Conservation (phyloP, 2,329 filamentous ascomycete species). For the Diaporthe helianthi region DNA sequence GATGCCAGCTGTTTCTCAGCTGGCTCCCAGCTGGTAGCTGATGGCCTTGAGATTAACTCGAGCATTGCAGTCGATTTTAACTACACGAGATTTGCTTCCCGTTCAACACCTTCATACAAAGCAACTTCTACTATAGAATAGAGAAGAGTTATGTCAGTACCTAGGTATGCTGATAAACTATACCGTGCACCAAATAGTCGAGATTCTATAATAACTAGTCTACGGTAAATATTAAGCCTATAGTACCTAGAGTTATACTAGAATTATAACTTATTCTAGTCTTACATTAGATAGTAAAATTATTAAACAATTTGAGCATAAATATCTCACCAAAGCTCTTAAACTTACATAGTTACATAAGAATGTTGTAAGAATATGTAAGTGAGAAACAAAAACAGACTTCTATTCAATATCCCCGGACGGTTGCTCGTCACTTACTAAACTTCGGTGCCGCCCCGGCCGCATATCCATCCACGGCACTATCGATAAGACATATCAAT, state of each 20-base stretch:
- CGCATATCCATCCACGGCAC: neutral
- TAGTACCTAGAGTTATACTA: too few species aligned
- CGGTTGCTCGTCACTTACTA: neutral
- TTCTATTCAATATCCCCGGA: neutral
- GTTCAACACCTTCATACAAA: neutral
- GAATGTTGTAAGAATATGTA: too few species aligned
- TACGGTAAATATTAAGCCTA: neutral
- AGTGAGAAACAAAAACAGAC: neutral
- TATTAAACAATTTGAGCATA: too few species aligned
- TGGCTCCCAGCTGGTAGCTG: neutral
- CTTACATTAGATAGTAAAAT: too few species aligned
- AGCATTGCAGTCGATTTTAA: neutral
- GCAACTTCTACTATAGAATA: neutral
- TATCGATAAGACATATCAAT: slow-evolving; percentile 33
- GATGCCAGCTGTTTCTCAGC: too few species aligned
- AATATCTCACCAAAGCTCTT: too few species aligned
- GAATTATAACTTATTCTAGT: too few species aligned
- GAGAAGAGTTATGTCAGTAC: neutral
- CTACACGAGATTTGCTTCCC: too few species aligned
- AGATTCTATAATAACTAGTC: neutral
- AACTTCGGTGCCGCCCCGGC: slow-evolving; percentile 26
- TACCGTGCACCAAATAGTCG: neutral
- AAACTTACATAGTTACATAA: too few species aligned
- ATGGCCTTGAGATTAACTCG: neutral
- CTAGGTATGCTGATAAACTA: neutral